Conservation (phyloP, 1,284 basidiomycete species). For the Cryptococcus maquisensis region DNA sequence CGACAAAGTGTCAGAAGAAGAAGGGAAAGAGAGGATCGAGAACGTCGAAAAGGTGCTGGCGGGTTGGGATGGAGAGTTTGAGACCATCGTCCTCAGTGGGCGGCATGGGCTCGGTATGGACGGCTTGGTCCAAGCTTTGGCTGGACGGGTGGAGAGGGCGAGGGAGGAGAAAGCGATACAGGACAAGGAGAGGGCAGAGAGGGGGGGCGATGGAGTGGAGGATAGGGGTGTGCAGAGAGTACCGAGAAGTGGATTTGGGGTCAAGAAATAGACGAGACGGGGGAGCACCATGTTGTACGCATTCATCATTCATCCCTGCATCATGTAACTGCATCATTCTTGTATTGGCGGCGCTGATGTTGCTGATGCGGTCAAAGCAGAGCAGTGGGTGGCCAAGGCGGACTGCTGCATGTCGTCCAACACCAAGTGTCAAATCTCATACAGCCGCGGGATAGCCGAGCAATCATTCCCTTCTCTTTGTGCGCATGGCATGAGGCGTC, state of each 20-base stretch:
- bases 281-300: background rate
- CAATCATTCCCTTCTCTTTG: no score
- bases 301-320: background rate
- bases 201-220: background rate
- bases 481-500: no score
- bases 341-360: no score
- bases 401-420: no score
- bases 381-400: no score
- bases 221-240: background rate
- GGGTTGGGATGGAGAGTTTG: slow-evolving; percentile 52
- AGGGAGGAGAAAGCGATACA: slow-evolving; percentile 5
- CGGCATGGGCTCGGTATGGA: slow-evolving; percentile 74
- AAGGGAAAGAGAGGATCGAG: slow-evolving; percentile 40
- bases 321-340: no score
- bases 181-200: background rate
- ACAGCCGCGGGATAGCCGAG: no score
- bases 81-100: slow-evolving; percentile 72
- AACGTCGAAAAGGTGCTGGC: slow-evolving; percentile 47
- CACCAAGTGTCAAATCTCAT: no score
- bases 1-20: slow-evolving; percentile 61
- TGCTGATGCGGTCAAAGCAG: no score
- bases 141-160: slow-evolving; percentile 62
- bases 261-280: background rate
- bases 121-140: slow-evolving; percentile 62
- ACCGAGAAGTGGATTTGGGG: background rate